Evolutionary conservation across 208 protist species (phyloP).

Genomic region (Crithidia brevicula): DNA sequence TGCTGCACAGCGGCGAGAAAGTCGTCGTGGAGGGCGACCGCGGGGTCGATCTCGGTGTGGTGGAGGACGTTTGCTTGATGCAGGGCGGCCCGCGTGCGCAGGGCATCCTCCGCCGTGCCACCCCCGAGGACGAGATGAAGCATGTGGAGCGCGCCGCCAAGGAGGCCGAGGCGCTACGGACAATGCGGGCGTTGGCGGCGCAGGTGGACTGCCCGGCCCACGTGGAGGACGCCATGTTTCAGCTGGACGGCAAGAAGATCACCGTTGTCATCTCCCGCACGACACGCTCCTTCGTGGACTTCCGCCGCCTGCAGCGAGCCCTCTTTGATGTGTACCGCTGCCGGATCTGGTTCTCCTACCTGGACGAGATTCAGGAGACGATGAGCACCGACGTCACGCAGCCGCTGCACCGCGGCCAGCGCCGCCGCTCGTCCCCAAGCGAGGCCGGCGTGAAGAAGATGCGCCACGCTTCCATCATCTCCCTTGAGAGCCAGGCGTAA

Average conservation of each 20-base stretch:
- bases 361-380: conserved; percentile 77
- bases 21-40: conserved; percentile 83
- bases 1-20: conserved; percentile 36
- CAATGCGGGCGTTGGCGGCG: conserved; percentile 51
- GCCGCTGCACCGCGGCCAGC: conserved; percentile 32
- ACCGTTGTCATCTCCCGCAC: conserved; percentile 71
- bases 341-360: conserved; percentile 83
- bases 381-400: conserved; percentile 57
- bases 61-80: conserved; percentile 35
- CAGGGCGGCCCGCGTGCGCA: conserved; percentile 2
- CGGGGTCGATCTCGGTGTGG: conserved; percentile 70
- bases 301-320: conserved; percentile 75
- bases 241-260: conserved; percentile 82
- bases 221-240: conserved; percentile 76
- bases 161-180: conserved; percentile 56
- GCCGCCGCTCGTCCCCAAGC: conserved; percentile 6
- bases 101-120: conserved; percentile 41
- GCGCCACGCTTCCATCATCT: background rate
- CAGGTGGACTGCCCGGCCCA: conserved; percentile 47
- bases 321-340: conserved; percentile 78
- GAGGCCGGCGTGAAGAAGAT: conserved; percentile 8
- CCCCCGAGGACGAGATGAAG: conserved; percentile 38
- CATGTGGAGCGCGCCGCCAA: conserved; percentile 39
- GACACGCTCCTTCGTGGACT: conserved; percentile 66
- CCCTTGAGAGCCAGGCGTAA: conserved; percentile 1